Conservation (phyloP, 208 protist species). For the Angomonas desouzai region DNA sequence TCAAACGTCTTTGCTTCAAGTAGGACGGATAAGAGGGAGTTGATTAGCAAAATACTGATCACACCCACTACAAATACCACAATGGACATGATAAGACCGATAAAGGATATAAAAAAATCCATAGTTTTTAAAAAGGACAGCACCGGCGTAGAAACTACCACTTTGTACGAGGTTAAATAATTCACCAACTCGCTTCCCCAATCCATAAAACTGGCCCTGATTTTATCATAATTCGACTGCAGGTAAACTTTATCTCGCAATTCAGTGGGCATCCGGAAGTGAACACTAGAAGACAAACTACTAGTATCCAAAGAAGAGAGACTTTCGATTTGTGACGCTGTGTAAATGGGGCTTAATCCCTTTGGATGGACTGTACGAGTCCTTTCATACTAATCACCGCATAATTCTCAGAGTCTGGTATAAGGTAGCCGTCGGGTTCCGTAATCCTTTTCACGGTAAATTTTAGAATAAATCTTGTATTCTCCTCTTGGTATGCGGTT, state of each 20-base stretch:
- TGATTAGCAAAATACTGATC: conserved; percentile 90
- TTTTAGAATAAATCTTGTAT: neutral
- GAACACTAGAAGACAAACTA: conserved; percentile 28
- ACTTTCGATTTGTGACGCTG: neutral
- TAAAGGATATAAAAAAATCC: conserved; percentile 81
- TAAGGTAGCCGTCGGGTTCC: neutral
- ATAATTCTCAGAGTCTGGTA: neutral
- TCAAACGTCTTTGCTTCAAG: conserved; percentile 93
- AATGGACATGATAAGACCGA: conserved; percentile 88
- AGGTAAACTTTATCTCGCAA: conserved; percentile 31
- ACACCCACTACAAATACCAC: conserved; percentile 76
- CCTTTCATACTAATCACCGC: conserved; percentile 1
- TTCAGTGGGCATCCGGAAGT: conserved; percentile 35
- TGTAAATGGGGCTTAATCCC: conserved; percentile 1
- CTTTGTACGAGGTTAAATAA: conserved; percentile 59
- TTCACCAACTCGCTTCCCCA: conserved; percentile 49
- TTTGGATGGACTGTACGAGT: neutral
- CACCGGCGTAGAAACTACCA: conserved; percentile 49
- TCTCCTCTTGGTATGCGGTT: neutral
- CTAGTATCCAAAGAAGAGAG: conserved; percentile 5
- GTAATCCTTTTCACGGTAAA: neutral
- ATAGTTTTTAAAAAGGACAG: conserved; percentile 50
- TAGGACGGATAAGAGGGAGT: conserved; percentile 90
- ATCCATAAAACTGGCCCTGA: conserved; percentile 31
- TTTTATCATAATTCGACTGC: conserved; percentile 32